Conservation (phyloP, 768 basidiomycete genomes). For the Omphalotus guepiniiformis region DNA sequence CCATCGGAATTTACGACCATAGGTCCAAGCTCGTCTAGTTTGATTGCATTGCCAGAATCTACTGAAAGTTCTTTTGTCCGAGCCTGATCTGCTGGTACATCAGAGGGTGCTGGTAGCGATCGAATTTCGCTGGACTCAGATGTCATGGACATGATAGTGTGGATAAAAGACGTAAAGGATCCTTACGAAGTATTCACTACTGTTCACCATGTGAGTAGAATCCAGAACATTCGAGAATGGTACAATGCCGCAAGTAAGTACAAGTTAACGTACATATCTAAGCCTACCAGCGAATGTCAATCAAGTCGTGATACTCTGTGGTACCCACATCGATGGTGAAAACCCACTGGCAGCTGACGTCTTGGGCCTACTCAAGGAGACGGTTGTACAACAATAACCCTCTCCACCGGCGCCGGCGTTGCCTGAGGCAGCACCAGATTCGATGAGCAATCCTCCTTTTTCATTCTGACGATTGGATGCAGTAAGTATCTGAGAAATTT, state of each 20-base stretch:
- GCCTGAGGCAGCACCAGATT: no score
- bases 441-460: no score
- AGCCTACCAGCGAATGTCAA: background rate
- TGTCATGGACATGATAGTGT: background rate
- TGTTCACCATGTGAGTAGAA: background rate
- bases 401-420: no score
- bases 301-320: no score
- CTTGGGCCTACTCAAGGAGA: no score
- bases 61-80: conserved; percentile 12
- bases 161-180: background rate
- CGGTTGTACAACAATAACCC: no score
- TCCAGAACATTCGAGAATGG: background rate
- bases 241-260: background rate
- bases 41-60: conserved; percentile 29
- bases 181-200: background rate
- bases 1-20: conserved; percentile 69
- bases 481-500: no score
- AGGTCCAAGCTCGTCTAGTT: conserved; percentile 57
- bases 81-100: conserved; percentile 1
- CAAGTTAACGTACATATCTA: background rate
- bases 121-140: background rate
- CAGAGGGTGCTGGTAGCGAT: conserved; percentile 5
- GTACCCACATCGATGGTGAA: background rate
- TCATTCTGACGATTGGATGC: no score
- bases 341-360: no score